A percentile compares a stretch with the other conserved stretches of the same genome.
phyloP scores from a whole-genome alignment of 805 yeast genomes.

The Groenewaldozyma salmanticensis region DNA sequence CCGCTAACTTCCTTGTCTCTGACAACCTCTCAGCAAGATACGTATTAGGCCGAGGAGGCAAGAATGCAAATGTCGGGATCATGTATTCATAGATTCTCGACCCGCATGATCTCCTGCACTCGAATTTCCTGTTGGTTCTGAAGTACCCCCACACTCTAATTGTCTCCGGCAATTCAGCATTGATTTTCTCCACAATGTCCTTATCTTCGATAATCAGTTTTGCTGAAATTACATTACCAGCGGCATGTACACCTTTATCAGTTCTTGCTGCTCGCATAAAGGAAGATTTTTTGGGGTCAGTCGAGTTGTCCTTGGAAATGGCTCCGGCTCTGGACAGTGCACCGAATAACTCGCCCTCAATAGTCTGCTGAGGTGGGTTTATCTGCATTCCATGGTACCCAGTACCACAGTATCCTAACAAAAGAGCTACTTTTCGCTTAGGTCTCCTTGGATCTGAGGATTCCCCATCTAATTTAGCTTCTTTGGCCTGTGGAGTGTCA shows the following conservation, averaged over 20 bases:
- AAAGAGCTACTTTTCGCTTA: conserved; percentile 79
- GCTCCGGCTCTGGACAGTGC: conserved; percentile 87
- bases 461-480: conserved; percentile 17
- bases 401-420: conserved; percentile 92
- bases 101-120: conserved; percentile 90
- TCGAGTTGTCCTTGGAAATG: conserved; percentile 73
- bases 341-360: conserved; percentile 78
- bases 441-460: conserved; percentile 30
- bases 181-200: conserved; percentile 64
- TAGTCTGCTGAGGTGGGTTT: conserved; percentile 80
- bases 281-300: conserved; percentile 78
- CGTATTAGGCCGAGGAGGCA: conserved; percentile 81
- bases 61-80: conserved; percentile 80
- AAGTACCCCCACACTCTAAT: conserved; percentile 90
- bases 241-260: conserved; percentile 97
- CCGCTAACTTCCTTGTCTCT: conserved; percentile 42
- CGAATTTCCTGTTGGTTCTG: conserved; percentile 83
- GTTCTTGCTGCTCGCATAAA: conserved; percentile 59
- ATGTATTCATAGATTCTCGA: conserved; percentile 93
- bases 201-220: conserved; percentile 79
- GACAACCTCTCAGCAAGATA: conserved; percentile 51
- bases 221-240: conserved; percentile 81
- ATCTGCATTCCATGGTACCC: conserved; percentile 96
- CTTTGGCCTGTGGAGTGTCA: too few relatives aligned
- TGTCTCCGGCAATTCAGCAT: conserved; percentile 67